These are phyloP conservation scores for Paraphoma sp. DNA, from an alignment of 2,329 filamentous ascomycete species.

Conservation along the genomic window DNA sequence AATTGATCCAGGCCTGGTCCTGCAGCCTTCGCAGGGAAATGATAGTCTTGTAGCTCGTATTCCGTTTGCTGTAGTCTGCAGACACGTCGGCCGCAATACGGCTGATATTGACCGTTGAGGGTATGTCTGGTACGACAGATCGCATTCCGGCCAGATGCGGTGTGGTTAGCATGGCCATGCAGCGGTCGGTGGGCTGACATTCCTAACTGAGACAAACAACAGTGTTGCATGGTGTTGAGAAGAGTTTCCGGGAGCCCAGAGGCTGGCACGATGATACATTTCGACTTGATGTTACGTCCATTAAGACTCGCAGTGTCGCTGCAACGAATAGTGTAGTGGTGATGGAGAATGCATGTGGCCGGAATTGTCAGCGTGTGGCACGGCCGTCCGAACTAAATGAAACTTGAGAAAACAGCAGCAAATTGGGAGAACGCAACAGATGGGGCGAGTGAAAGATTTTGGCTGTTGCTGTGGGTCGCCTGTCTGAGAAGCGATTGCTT, in stretches of 20 bases:
- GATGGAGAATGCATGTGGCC: background rate
- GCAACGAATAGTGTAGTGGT: background rate
- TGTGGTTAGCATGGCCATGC: too few relatives aligned
- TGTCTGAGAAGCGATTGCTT: too few relatives aligned
- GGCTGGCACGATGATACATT: background rate
- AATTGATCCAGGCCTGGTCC: background rate
- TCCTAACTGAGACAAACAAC: constrained; percentile 3
- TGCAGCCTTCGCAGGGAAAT: background rate
- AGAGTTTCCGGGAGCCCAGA: background rate
- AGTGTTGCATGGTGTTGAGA: background rate
- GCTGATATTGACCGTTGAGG: background rate
- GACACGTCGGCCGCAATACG: background rate
- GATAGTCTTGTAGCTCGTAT: background rate
- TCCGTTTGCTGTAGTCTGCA: background rate
- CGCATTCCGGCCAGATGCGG: background rate
- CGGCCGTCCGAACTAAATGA: background rate
- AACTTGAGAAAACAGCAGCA: background rate
- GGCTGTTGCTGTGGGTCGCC: too few relatives aligned
- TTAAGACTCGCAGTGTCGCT: constrained; percentile 6
- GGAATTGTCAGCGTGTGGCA: background rate
- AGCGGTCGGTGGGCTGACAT: background rate
- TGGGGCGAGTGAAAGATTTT: too few relatives aligned
- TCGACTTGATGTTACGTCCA: constrained; percentile 5
- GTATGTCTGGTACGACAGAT: constrained; percentile 2
- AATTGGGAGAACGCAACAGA: too few relatives aligned